Evolutionary conservation across 768 basidiomycete species (phyloP), one percentile per base, ranked within the genome.

Genomic region (Mycena haematopus): DNA sequence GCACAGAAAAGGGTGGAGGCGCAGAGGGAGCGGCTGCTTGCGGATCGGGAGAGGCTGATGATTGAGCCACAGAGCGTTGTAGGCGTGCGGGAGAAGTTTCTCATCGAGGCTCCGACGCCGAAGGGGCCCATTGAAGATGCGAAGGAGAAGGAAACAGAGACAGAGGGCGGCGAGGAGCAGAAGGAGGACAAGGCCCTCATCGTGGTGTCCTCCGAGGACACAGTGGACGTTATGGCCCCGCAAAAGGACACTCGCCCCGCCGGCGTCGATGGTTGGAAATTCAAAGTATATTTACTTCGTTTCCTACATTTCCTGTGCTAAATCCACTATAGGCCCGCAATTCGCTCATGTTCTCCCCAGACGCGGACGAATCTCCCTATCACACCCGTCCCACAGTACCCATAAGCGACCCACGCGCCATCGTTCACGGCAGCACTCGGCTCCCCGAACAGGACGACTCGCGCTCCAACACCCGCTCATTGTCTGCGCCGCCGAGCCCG

Each of bases 271-370:
- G 89, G 84, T 3, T 93, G 91, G 92, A 86, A 84, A 63, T 93
- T 93, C 80, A 93, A 88, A 82, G 89, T 88, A 68, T 68, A 61
- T 68, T n/a, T 36, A 36, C 21, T 22, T 49, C 21, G 13, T 42
- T 36, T n/a, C 9, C 25, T 42, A 46, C 19, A 15, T 31, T 36
- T 3, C 9, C 29, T 40, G 10, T 29, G 58, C 53, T 49, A 52
- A 36, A 25, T 49, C 54, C 47, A 29, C 24, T 58, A 22, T 68
- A 97, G 95, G 84, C 93, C 27, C 88, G 97, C 60, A 99, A 99
- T 76, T 88, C 92, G 4, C 80, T 99, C 56, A 97, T 97, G 94
- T 99, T 98, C 71, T 72, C 90, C 0, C 96, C 97, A 2, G 97
- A 97, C 70, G 93, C 93, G 27, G 91, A 99, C 72, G 80, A 85